Evolutionary conservation across 2,329 filamentous ascomycete genomes (phyloP), one percentile per base, ranked within the genome.

Genomic region (Eutypella sp.): DNA sequence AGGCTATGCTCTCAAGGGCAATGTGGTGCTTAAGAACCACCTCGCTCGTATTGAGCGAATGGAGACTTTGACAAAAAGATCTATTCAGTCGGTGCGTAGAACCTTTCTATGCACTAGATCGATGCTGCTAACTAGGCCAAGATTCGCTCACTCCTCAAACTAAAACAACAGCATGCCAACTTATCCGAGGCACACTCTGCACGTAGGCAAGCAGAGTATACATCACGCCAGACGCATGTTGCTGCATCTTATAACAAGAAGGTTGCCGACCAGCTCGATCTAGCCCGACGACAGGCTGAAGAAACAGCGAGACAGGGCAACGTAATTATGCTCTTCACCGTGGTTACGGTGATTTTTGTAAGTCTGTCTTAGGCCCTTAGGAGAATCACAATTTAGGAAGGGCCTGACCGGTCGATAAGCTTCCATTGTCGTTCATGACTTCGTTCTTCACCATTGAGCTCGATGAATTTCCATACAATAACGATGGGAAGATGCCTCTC

Each of bases 391-490:
- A n/a, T n/a, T 13, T n/a, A 7, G 5, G 31, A 34, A 5, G 15
- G 7, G 7, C 5, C 31, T 34, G 31, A 34, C 31, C 16, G 31
- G 31, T 34, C 31, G 31, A 34, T 34, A 9, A 45, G 43, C 37
- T 45, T 16, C 43, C 37, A n/a, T 38, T 45, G 10, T 45, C 37
- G 5, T 45, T 45, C 38, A 40, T 45, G 36, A 38, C 43, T 5
- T 38, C 43, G 15, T 45, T 45, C 38, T 45, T 45, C 33, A 38
- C 43, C 25, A 45, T 45, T 18, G 38, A 45, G 25, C 40, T 45
- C 16, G 43, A 45, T n/a, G 37, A 27, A 22, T 45, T 45, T 27
- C 38, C 43, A 18, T 25, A 22, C 13, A 45, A 45, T 20, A 22
- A 45, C 5, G 40, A 45, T 22, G 43, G 33, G n/a, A 45, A 45